A percentile compares a stretch with the other conserved stretches of the same genome.
phyloP scores from a whole-genome alignment of 805 yeast species.

The Metschnikowia bowlesiae region DNA sequence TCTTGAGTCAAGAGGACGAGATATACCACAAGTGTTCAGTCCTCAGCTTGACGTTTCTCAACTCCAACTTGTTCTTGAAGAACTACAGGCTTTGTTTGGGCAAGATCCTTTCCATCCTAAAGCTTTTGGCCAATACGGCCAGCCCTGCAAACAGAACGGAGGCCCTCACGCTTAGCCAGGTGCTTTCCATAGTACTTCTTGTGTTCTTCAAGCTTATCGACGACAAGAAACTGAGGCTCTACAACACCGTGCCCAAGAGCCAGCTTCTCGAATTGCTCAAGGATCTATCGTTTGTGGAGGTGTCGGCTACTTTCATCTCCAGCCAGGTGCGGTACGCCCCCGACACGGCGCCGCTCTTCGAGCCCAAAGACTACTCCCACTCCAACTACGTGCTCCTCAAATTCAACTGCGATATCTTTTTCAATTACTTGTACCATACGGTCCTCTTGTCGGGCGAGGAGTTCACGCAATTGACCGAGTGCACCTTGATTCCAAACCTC shows the following conservation, averaged over 20 bases:
- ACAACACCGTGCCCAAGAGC: constrained; percentile 11
- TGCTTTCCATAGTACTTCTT: constrained; percentile 31
- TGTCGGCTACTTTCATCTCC: constrained; percentile 28
- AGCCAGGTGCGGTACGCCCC: constrained; percentile 20
- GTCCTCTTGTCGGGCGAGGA: constrained; percentile 34
- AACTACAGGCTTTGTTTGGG: constrained; percentile 35
- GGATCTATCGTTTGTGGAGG: constrained; percentile 54
- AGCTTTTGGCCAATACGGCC: neutral
- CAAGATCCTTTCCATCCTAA: constrained; percentile 22
- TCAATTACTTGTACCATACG: constrained; percentile 36
- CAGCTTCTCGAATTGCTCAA: constrained; percentile 38
- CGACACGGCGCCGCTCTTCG: constrained; percentile 3
- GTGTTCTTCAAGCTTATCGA: constrained; percentile 32
- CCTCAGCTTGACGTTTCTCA: constrained; percentile 31
- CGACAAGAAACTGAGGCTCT: constrained; percentile 17
- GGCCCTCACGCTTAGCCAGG: constrained; percentile 27
- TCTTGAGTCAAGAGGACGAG: constrained; percentile 16
- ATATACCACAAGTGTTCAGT: constrained; percentile 30
- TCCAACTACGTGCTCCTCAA: constrained; percentile 32
- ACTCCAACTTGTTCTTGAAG: constrained; percentile 36
- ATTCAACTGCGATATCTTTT: constrained; percentile 37
- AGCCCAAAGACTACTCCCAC: constrained; percentile 7
- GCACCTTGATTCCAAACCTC: constrained; percentile 25
- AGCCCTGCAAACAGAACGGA: constrained; percentile 6
- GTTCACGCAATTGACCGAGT: constrained; percentile 24